Evolutionary conservation across 1,284 basidiomycete genomes (phyloP), one percentile per base, ranked within the genome.

Genomic region (Irpex sp.): DNA sequence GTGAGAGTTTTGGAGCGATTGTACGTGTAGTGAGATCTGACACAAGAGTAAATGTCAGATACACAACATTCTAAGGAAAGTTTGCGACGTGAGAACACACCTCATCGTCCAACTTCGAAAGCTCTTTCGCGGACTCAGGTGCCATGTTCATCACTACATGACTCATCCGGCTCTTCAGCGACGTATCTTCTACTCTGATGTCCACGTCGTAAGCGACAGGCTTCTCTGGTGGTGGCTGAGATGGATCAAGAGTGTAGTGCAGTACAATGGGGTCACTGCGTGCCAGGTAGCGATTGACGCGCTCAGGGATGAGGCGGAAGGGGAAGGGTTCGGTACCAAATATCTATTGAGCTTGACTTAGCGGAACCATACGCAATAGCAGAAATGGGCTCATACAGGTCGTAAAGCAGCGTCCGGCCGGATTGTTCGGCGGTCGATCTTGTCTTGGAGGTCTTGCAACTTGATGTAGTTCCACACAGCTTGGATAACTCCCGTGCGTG

Each of bases 381-480:
- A 35, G 19, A n/a, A 11, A 19, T 13, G 35, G 19, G 26, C 17
- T 78, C 83, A 60, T 70, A 92, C 91, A 0, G 81, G 78, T 72
- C 82, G 81, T 57, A 97, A 76, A 57, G 84, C 84, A 3, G 88
- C 89, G 66, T 98, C 92, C 1, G 90, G 83, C 50, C 87, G 86
- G 64, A 98, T 86, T 60, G 89, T 77, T 55, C 91, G 86, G 61
- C 90, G 84, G 75, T 98, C 95, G 0, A 89, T 87, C 72, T 96
- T 95, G 75, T 98, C 95, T 75, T 97, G 93, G 17, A 98, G 81
- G 21, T 89, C 88, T 65, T 92, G 83, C 17, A 90, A 79, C 75
- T 97, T 97, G 77, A 98, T 92, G 69, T 97, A 95, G 69, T 90
- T 92, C 96, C 96, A 98, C 8, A 98, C 75, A 0, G 92, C 86